These are phyloP conservation scores for Mycotypha africana DNA, from an alignment of 371 early-diverging fungal genomes.

Conservation along the genomic window DNA sequence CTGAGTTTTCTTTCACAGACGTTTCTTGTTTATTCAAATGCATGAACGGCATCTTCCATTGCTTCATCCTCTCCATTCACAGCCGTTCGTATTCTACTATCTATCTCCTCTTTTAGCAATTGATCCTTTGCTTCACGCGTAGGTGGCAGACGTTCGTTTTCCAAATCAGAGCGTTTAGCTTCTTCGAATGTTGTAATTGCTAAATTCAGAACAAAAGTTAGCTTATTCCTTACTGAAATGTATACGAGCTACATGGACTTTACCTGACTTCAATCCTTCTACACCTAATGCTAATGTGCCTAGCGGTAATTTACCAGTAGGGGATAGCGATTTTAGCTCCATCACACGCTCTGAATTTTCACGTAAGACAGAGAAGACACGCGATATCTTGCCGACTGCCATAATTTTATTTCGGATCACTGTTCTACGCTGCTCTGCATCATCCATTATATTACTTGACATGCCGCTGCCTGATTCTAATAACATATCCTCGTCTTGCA, in stretches of 20 bases:
- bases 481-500: conserved; percentile 49
- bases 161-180: conserved; percentile 80
- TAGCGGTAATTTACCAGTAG: conserved; percentile 73
- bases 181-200: conserved; percentile 90
- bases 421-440: conserved; percentile 61
- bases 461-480: conserved; percentile 7
- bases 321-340: conserved; percentile 88
- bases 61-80: conserved; percentile 40
- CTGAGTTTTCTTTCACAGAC: neutral
- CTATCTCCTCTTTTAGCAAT: conserved; percentile 43
- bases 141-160: conserved; percentile 93
- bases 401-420: conserved; percentile 88
- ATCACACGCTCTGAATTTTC: conserved; percentile 86
- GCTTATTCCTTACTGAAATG: neutral
- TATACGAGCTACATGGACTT: neutral
- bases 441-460: conserved; percentile 19
- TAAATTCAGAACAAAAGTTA: conserved; percentile 5
- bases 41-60: conserved; percentile 40
- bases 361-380: conserved; percentile 84
- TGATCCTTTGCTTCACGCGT: conserved; percentile 50
- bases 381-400: conserved; percentile 88
- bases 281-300: conserved; percentile 87
- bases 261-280: conserved; percentile 83
- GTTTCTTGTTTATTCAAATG: conserved; percentile 16
- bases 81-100: conserved; percentile 44